phyloP scores from a whole-genome alignment of 2,329 filamentous ascomycete genomes.

The Chrysosporium queenslandicum region DNA sequence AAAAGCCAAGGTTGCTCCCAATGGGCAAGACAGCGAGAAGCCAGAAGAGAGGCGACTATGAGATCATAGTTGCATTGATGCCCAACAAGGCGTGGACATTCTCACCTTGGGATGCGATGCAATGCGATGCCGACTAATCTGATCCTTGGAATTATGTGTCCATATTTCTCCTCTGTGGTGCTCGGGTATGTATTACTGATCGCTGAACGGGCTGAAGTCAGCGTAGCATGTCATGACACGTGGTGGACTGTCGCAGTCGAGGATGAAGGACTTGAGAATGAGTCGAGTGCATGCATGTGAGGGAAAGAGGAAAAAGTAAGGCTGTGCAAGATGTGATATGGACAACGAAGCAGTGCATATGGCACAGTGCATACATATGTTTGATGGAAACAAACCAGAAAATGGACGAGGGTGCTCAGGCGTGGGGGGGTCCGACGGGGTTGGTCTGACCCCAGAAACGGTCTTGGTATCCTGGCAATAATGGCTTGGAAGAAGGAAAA shows the following conservation, averaged over 20 bases:
- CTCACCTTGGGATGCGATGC: background rate
- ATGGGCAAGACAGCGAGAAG: too few species aligned
- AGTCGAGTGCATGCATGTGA: background rate
- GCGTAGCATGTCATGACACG: slow-evolving; percentile 9
- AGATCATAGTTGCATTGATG: slow-evolving; percentile 4
- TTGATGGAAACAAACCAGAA: background rate
- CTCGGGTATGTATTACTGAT: background rate
- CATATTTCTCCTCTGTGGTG: background rate
- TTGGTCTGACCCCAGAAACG: background rate
- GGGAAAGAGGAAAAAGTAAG: background rate
- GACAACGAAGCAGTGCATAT: slow-evolving; percentile 12
- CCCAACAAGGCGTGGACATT: slow-evolving; percentile 2
- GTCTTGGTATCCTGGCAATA: background rate
- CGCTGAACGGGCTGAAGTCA: background rate
- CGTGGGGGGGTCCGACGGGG: background rate
- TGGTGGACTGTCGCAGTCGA: background rate
- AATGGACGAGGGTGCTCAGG: background rate
- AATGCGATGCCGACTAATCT: background rate
- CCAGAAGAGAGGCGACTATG: too few species aligned
- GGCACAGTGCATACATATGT: slow-evolving; percentile 1
- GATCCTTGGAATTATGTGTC: background rate
- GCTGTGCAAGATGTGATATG: slow-evolving; percentile 3
- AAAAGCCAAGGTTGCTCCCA: too few species aligned
- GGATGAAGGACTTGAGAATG: too few species aligned
- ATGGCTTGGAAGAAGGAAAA: background rate